Percentiles rank a stretch among this genome's conserved stretches.
Conservation (phyloP, 257 asterid species). For the Forsythia suspensa region DNA sequence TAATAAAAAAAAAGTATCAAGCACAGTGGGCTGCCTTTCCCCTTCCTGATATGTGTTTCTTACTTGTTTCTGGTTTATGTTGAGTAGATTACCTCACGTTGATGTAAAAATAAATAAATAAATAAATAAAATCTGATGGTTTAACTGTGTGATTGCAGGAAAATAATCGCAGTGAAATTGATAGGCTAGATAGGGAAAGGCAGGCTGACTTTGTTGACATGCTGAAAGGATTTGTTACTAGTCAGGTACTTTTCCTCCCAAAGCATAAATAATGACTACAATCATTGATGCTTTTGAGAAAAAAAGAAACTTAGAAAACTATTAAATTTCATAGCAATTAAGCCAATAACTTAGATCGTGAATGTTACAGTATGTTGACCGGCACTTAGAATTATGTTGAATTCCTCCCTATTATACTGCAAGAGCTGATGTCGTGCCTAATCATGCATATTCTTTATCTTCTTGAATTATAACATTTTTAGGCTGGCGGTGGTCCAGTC, state of each 20-base stretch:
- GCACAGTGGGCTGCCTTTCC: not conserved
- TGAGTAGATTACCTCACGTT: not conserved
- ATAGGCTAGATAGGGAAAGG: slow-evolving; percentile 82
- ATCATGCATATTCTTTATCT: too few species aligned
- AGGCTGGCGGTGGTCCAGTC: too few species aligned
- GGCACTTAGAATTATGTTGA: too few species aligned
- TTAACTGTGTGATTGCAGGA: slow-evolving; percentile 56
- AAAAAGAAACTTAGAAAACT: not conserved
- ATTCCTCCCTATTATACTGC: too few species aligned
- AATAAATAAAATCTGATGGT: slow-evolving; percentile 6
- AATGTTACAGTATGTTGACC: not conserved
- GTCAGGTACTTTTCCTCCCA: slow-evolving; percentile 58
- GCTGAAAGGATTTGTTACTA: slow-evolving; percentile 80
- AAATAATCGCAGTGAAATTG: slow-evolving; percentile 74
- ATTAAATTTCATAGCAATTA: not conserved
- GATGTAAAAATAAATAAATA: not conserved
- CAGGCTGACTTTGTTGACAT: slow-evolving; percentile 67
- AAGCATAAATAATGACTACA: not conserved
- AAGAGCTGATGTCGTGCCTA: too few species aligned
- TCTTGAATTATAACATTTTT: too few species aligned
- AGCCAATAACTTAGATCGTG: not conserved
- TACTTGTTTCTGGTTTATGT: slow-evolving; percentile 6
- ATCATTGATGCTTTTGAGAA: not conserved
- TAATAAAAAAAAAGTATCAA: not conserved
- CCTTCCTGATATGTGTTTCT: not conserved